Evolutionary conservation across 805 yeast species (phyloP).

Genomic region (Lachancea thermotolerans): DNA sequence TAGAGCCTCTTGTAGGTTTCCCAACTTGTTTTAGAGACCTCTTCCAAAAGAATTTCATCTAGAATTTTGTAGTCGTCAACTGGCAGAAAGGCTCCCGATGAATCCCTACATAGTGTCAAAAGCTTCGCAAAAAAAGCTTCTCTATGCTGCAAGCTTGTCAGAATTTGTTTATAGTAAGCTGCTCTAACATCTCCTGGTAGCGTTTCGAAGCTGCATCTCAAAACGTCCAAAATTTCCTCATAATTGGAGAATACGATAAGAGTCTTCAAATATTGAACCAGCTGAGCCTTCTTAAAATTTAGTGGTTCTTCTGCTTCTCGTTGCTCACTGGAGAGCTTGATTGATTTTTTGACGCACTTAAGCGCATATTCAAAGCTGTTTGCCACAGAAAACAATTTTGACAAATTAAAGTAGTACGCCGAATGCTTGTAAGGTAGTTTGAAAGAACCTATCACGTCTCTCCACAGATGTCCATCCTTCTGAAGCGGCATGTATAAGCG

Average conservation of each 20-base stretch:
- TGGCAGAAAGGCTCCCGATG: slow-evolving; percentile 13
- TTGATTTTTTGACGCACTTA: slow-evolving; percentile 25
- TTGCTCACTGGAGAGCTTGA: slow-evolving; percentile 16
- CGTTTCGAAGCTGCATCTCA: slow-evolving; percentile 23
- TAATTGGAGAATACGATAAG: slow-evolving; percentile 22
- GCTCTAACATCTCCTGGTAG: slow-evolving; percentile 18
- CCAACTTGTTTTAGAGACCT: slow-evolving; percentile 18
- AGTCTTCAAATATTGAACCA: slow-evolving; percentile 23
- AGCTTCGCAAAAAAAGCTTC: slow-evolving; percentile 22
- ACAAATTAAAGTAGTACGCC: slow-evolving; percentile 22
- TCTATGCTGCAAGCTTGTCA: slow-evolving; percentile 13
- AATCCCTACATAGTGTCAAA: slow-evolving; percentile 14
- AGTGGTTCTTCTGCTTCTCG: slow-evolving; percentile 16
- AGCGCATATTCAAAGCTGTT: slow-evolving; percentile 19
- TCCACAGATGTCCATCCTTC: slow-evolving; percentile 17
- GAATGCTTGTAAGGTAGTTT: slow-evolving; percentile 13
- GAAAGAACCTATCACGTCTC: slow-evolving; percentile 18
- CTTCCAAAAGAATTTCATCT: slow-evolving; percentile 18
- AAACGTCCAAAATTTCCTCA: slow-evolving; percentile 27
- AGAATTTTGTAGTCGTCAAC: slow-evolving; percentile 22
- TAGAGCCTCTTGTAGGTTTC: slow-evolving; percentile 18
- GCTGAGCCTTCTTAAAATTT: slow-evolving; percentile 17
- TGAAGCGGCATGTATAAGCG: slow-evolving; percentile 13
- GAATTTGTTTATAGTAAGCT: slow-evolving; percentile 16
- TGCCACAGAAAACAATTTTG: slow-evolving; percentile 21